These are phyloP conservation scores for Cutaneotrichosporon daszewskae DNA, from an alignment of 1,284 basidiomycete genomes.

Conservation along the genomic window DNA sequence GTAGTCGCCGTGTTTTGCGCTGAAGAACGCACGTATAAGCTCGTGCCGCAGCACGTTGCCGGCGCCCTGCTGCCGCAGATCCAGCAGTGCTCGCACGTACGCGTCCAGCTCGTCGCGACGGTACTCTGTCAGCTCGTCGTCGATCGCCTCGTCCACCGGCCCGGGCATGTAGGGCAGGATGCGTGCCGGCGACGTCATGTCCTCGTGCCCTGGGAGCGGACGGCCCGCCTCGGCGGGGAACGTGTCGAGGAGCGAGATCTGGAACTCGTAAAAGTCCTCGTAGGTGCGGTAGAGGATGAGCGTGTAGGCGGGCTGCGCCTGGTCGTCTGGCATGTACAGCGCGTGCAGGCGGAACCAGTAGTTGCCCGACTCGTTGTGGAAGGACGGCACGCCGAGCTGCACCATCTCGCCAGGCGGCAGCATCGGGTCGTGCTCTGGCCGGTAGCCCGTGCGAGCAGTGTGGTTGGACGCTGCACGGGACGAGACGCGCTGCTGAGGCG, in stretches of 20 bases:
- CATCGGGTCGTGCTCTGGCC: slow-evolving; percentile 38
- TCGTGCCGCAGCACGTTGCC: slow-evolving; percentile 76
- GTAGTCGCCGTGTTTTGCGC: slow-evolving; percentile 81
- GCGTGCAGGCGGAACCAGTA: slow-evolving; percentile 97
- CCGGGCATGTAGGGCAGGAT: slow-evolving; percentile 96
- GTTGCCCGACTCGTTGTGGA: slow-evolving; percentile 91
- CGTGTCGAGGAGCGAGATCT: slow-evolving; percentile 75
- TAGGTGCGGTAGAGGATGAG: slow-evolving; percentile 92
- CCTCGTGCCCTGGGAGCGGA: slow-evolving; percentile 40
- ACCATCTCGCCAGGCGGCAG: slow-evolving; percentile 78
- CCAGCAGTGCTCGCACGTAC: slow-evolving; percentile 75
- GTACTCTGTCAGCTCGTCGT: slow-evolving; percentile 76
- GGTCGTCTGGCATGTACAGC: slow-evolving; percentile 72
- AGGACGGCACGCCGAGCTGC: slow-evolving; percentile 85
- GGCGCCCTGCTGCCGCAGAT: slow-evolving; percentile 58
- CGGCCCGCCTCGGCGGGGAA: slow-evolving; percentile 88
- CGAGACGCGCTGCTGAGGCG: slow-evolving; percentile 3
- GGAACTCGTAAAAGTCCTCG: slow-evolving; percentile 98
- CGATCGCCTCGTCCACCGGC: slow-evolving; percentile 69
- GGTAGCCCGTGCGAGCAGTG: slow-evolving; percentile 21
- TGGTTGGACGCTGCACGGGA: not conserved
- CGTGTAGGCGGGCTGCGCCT: slow-evolving; percentile 61
- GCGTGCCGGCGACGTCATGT: slow-evolving; percentile 50
- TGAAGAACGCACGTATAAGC: slow-evolving; percentile 77
- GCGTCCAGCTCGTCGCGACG: slow-evolving; percentile 79